A percentile compares a stretch with the other conserved stretches of the same genome.
Conservation (phyloP, 2,329 filamentous ascomycete species). For the Byssochlamys sp. region DNA sequence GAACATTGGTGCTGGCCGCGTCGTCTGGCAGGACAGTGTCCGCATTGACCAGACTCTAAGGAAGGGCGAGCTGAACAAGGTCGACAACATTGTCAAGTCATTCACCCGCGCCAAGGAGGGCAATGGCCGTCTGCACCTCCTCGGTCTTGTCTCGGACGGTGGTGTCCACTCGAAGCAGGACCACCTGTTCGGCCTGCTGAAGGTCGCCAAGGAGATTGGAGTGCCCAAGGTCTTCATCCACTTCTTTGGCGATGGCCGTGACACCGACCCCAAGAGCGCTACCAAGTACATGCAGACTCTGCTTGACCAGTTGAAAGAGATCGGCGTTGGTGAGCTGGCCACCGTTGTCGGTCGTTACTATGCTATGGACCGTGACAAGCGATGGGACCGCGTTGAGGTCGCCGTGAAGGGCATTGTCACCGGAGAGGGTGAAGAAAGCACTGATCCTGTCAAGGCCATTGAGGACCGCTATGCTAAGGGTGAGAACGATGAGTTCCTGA, state of each 20-base stretch:
- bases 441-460: constrained; percentile 76
- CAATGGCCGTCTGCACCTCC: constrained; percentile 84
- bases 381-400: constrained; percentile 89
- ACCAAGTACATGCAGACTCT: constrained; percentile 80
- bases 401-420: constrained; percentile 76
- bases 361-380: constrained; percentile 98
- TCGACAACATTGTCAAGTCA: constrained; percentile 65
- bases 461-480: constrained; percentile 77
- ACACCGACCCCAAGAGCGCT: constrained; percentile 93
- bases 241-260: constrained; percentile 96
- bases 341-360: constrained; percentile 95
- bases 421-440: constrained; percentile 77
- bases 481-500: constrained; percentile 95
- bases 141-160: constrained; percentile 86
- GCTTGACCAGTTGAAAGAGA: constrained; percentile 68
- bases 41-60: constrained; percentile 90
- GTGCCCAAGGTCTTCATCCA: constrained; percentile 93
- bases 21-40: constrained; percentile 97
- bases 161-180: constrained; percentile 95
- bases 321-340: constrained; percentile 76
- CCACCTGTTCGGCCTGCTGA: constrained; percentile 77
- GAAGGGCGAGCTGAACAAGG: constrained; percentile 67
- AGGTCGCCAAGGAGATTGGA: constrained; percentile 77
- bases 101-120: constrained; percentile 73
- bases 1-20: constrained; percentile 94